phyloP scores from a whole-genome alignment of 805 yeast species.

The Saturnispora halmiae region DNA sequence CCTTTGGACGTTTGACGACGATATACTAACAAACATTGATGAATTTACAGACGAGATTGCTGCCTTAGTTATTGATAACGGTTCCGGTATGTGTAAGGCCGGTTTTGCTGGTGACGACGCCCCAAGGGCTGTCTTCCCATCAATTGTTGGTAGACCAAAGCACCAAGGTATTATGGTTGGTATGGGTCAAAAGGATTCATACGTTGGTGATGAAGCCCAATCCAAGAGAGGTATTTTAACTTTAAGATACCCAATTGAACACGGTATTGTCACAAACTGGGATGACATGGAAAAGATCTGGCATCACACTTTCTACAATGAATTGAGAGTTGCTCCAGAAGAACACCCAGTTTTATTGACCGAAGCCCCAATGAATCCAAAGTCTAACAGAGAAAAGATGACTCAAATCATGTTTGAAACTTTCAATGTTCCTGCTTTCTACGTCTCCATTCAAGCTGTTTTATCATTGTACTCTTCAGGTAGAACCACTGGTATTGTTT shows the following conservation, averaged over 20 bases:
- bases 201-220: slow-evolving; percentile 99
- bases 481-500: slow-evolving; percentile 99
- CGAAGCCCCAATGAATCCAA: slow-evolving; percentile 99
- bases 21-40: slow-evolving; percentile 5
- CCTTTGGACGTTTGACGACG: no score
- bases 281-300: slow-evolving; percentile 99
- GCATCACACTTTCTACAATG: slow-evolving; percentile 99
- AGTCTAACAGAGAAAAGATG: slow-evolving; percentile 99
- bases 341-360: slow-evolving; percentile 99
- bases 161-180: slow-evolving; percentile 99
- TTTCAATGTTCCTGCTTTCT: slow-evolving; percentile 98
- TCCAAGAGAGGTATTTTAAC: slow-evolving; percentile 99
- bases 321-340: slow-evolving; percentile 99
- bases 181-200: slow-evolving; percentile 99
- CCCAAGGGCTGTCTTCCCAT: slow-evolving; percentile 99
- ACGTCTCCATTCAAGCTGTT: slow-evolving; percentile 94
- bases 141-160: slow-evolving; percentile 99
- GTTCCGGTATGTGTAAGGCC: slow-evolving; percentile 99
- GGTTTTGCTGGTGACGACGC: slow-evolving; percentile 99
- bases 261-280: slow-evolving; percentile 99
- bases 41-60: slow-evolving; percentile 41
- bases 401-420: slow-evolving; percentile 99
- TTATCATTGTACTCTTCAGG: slow-evolving; percentile 97
- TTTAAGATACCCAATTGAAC: slow-evolving; percentile 98
- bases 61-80: slow-evolving; percentile 90